Conservation (phyloP, 2,329 filamentous ascomycete genomes). For the Nothophoma quercina region DNA sequence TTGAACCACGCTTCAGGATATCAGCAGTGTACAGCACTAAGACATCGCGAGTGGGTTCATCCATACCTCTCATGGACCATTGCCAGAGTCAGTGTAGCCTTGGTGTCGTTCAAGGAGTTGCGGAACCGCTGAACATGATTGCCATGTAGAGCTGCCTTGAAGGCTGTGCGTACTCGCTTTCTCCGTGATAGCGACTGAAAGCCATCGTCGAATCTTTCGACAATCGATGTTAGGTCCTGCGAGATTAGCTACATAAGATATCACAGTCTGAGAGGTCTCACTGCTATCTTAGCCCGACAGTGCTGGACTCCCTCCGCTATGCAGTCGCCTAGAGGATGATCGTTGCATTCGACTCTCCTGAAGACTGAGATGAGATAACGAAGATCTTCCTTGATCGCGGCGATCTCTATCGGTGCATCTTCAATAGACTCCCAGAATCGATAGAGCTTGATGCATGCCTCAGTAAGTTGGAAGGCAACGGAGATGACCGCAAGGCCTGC, state of each 20-base stretch:
- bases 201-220: slow-evolving; percentile 4
- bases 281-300: slow-evolving; percentile 16
- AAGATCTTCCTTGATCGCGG: slow-evolving; percentile 21
- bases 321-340: slow-evolving; percentile 6
- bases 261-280: background rate
- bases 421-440: slow-evolving; percentile 24
- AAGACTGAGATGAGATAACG: slow-evolving; percentile 21
- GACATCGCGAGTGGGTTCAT: background rate
- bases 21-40: too few species aligned
- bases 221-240: slow-evolving; percentile 13
- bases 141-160: slow-evolving; percentile 17
- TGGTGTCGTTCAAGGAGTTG: slow-evolving; percentile 17
- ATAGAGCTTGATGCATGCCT: slow-evolving; percentile 21
- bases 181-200: slow-evolving; percentile 18
- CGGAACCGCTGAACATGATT: slow-evolving; percentile 21
- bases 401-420: slow-evolving; percentile 23
- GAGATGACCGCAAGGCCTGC: slow-evolving; percentile 19
- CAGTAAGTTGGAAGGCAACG: slow-evolving; percentile 14
- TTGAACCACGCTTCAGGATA: slow-evolving; percentile 1
- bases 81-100: slow-evolving; percentile 21
- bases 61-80: slow-evolving; percentile 20
- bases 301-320: slow-evolving; percentile 20
- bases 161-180: slow-evolving; percentile 14
- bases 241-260: background rate
- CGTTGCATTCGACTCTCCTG: slow-evolving; percentile 8